A percentile compares a stretch with the other conserved stretches of the same genome.
Evolutionary conservation across 768 basidiomycete genomes (phyloP).

Genomic region (Gloeopeniophorella convolvens): DNA sequence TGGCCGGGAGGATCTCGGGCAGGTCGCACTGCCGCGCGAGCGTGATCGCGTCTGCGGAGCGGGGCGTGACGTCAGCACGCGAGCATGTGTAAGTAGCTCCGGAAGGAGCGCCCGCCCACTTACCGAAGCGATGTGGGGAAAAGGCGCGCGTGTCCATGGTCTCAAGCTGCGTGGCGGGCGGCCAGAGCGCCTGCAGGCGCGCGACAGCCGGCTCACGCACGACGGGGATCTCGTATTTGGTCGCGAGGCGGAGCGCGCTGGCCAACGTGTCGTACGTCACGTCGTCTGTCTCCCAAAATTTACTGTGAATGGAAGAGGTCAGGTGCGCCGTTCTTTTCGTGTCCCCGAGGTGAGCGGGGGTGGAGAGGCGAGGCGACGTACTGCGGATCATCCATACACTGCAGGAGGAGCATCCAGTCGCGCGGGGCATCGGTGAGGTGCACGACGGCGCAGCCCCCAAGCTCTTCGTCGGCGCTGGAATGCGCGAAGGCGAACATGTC

Average conservation of each 20-base stretch:
- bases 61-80: not conserved
- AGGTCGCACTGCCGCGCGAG: slow-evolving; percentile 32
- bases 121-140: slow-evolving; percentile 28
- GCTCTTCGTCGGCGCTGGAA: slow-evolving; percentile 25
- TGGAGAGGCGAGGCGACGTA: slow-evolving; percentile 19
- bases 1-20: slow-evolving; percentile 34
- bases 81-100: not conserved
- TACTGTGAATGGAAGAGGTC: slow-evolving; percentile 13
- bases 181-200: slow-evolving; percentile 28
- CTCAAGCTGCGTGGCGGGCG: slow-evolving; percentile 20
- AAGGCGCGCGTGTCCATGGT: slow-evolving; percentile 27
- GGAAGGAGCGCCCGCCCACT: not conserved
- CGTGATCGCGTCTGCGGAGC: slow-evolving; percentile 28
- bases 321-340: not conserved
- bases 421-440: slow-evolving; percentile 25
- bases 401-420: slow-evolving; percentile 28
- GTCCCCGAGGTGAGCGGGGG: too few species aligned
- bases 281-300: slow-evolving; percentile 23
- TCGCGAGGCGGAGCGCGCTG: slow-evolving; percentile 29
- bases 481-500: slow-evolving; percentile 34
- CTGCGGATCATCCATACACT: slow-evolving; percentile 32
- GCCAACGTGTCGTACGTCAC: slow-evolving; percentile 26
- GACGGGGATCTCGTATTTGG: slow-evolving; percentile 32
- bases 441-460: slow-evolving; percentile 31
- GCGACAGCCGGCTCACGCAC: slow-evolving; percentile 26